A percentile compares a stretch with the other conserved stretches of the same genome.
These are phyloP conservation scores for Primulina tabacum DNA, from an alignment of 257 asterid genomes.

Conservation along the genomic window DNA sequence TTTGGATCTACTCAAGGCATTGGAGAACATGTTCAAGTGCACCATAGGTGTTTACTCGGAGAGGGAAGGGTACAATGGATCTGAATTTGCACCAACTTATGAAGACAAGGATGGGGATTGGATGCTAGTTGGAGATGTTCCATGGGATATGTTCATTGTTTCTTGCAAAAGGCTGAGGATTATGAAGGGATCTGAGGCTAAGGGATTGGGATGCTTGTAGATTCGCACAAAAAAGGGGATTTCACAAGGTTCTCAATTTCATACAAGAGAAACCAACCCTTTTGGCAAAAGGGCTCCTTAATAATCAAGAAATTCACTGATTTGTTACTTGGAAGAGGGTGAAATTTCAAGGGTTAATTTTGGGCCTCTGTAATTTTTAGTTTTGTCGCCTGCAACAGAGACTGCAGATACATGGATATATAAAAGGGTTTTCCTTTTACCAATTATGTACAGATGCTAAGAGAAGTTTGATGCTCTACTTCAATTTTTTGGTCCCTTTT, in stretches of 20 bases:
- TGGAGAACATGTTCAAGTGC: constrained; percentile 60
- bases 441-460: constrained; percentile 29
- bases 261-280: too few relatives aligned
- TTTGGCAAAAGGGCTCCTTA: too few relatives aligned
- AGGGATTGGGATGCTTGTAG: constrained; percentile 47
- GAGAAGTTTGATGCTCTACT: neutral
- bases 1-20: constrained; percentile 46
- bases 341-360: too few relatives aligned
- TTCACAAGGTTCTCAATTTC: neutral
- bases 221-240: too few relatives aligned
- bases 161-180: constrained; percentile 80
- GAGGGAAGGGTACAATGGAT: constrained; percentile 56
- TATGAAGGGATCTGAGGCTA: constrained; percentile 74
- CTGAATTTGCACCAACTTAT: constrained; percentile 56
- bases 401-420: constrained; percentile 5
- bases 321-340: too few relatives aligned
- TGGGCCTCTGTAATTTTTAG: neutral
- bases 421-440: constrained; percentile 2
- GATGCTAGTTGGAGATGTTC: constrained; percentile 87
- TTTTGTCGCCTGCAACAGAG: constrained; percentile 18
- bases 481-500: neutral
- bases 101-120: constrained; percentile 64
- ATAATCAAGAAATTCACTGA: too few relatives aligned
- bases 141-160: constrained; percentile 79
- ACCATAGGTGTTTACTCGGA: constrained; percentile 55